These are phyloP conservation scores for Diaporthe australafricana DNA, from an alignment of 2,329 filamentous ascomycete genomes.

Conservation along the genomic window DNA sequence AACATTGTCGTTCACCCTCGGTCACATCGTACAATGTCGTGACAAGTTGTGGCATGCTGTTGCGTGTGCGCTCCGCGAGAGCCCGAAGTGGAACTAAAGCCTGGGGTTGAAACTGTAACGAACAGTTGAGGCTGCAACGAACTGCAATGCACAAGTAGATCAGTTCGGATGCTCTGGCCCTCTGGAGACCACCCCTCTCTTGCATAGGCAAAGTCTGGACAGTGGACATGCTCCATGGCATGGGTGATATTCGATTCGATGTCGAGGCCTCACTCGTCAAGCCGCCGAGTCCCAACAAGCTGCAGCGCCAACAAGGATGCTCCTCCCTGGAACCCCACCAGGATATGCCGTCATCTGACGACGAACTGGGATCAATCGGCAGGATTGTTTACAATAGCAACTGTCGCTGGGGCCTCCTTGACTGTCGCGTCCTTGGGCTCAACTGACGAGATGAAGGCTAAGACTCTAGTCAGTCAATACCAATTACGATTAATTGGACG, in stretches of 20 bases:
- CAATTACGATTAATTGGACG: slow-evolving; percentile 14
- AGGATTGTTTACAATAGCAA: slow-evolving; percentile 17
- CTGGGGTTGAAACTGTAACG: neutral
- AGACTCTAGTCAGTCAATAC: slow-evolving; percentile 1
- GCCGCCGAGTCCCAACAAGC: slow-evolving; percentile 11
- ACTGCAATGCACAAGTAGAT: neutral
- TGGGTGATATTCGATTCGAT: slow-evolving; percentile 1
- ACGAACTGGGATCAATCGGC: neutral
- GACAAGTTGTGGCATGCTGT: neutral
- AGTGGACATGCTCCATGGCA: neutral
- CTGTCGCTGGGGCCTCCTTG: slow-evolving; percentile 24
- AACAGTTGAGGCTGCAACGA: neutral
- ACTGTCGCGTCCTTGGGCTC: neutral
- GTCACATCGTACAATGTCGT: neutral
- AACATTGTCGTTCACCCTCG: neutral
- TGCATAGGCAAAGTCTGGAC: neutral
- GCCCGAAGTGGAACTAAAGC: slow-evolving; percentile 11
- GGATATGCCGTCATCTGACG: slow-evolving; percentile 27
- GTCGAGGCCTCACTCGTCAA: slow-evolving; percentile 7
- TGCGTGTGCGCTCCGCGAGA: slow-evolving; percentile 18
- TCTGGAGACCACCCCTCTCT: neutral
- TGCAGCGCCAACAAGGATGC: slow-evolving; percentile 23
- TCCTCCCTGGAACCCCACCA: neutral
- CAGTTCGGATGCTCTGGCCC: slow-evolving; percentile 2
- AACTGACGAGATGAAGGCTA: slow-evolving; percentile 20